These are phyloP conservation scores for Candida tetrigidarum DNA, from an alignment of 1,139 yeast genomes.

Conservation along the genomic window DNA sequence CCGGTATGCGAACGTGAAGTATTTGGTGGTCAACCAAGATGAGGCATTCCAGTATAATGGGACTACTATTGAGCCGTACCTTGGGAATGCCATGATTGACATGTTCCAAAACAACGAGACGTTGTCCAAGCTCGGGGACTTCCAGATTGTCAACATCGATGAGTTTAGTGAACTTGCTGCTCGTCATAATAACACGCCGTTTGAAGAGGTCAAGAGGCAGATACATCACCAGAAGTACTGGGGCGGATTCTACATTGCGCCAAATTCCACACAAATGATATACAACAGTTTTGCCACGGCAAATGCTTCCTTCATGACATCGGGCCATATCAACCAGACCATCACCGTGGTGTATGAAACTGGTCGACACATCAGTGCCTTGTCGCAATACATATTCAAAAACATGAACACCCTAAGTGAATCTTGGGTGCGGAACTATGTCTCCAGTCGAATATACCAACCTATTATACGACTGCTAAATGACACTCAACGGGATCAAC, in stretches of 20 bases:
- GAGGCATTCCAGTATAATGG: conserved; percentile 24
- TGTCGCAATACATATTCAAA: conserved; percentile 44
- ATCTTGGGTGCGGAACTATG: conserved; percentile 25
- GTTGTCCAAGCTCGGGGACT: conserved; percentile 34
- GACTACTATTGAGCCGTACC: conserved; percentile 26
- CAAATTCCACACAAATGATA: conserved; percentile 45
- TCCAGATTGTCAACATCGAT: conserved; percentile 38
- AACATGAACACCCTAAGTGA: conserved; percentile 34
- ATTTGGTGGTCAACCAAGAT: conserved; percentile 54
- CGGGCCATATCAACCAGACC: conserved; percentile 22
- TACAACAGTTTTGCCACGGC: conserved; percentile 33
- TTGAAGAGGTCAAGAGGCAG: conserved; percentile 36
- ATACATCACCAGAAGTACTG: conserved; percentile 57
- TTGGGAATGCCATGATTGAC: conserved; percentile 35
- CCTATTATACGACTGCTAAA: conserved; percentile 19
- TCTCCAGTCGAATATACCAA: conserved; percentile 28
- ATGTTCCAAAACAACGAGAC: conserved; percentile 23
- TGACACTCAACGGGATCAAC: conserved; percentile 17
- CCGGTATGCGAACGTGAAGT: conserved; percentile 43
- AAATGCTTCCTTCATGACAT: conserved; percentile 22
- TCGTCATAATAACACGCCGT: conserved; percentile 33
- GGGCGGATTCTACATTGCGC: conserved; percentile 52
- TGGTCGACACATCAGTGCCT: conserved; percentile 55
- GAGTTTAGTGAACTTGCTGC: conserved; percentile 33
- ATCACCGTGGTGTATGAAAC: conserved; percentile 49